Percentiles rank a stretch among this genome's conserved stretches.
Conservation (phyloP, 2,329 filamentous ascomycete species). For the Cryoendolithus antarcticus region DNA sequence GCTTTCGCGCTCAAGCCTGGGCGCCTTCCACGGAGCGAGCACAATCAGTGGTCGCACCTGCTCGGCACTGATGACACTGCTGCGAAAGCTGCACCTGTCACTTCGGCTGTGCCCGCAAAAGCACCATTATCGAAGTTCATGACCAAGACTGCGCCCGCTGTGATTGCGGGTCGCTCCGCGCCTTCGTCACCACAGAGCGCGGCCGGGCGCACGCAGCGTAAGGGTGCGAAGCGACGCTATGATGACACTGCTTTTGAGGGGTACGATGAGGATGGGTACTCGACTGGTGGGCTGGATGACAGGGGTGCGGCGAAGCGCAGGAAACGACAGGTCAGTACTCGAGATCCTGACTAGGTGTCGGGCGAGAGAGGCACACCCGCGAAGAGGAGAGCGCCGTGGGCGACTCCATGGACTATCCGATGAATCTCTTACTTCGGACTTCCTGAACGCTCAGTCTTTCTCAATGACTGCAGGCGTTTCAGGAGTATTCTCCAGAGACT, state of each 20-base stretch:
- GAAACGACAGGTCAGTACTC: slow-evolving; percentile 9
- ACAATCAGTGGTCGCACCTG: slow-evolving; percentile 29
- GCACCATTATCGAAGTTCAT: slow-evolving; percentile 5
- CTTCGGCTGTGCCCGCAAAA: slow-evolving; percentile 3
- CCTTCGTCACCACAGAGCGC: slow-evolving; percentile 31
- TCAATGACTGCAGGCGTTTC: no score
- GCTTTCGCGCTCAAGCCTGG: slow-evolving; percentile 33
- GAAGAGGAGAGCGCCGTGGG: no score
- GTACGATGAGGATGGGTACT: slow-evolving; percentile 57
- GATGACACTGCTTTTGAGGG: slow-evolving; percentile 62
- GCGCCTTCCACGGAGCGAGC: slow-evolving; percentile 28
- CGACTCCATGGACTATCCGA: no score
- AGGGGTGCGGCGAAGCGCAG: slow-evolving; percentile 16
- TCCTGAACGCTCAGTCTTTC: no score
- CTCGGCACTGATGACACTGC: slow-evolving; percentile 32
- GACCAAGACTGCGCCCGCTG: slow-evolving; percentile 5
- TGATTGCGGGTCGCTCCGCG: slow-evolving; percentile 16
- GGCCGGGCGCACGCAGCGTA: slow-evolving; percentile 47
- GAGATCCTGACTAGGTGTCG: no score
- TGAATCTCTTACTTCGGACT: no score
- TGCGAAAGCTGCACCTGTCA: slow-evolving; percentile 9
- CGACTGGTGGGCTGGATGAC: slow-evolving; percentile 59
- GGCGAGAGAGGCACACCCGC: no score
- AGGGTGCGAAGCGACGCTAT: slow-evolving; percentile 63
- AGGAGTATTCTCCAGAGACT: no score